A percentile compares a stretch with the other conserved stretches of the same genome.
Evolutionary conservation across 805 yeast genomes (phyloP).

Genomic region (Wickerhamomyces rabaulensis): DNA sequence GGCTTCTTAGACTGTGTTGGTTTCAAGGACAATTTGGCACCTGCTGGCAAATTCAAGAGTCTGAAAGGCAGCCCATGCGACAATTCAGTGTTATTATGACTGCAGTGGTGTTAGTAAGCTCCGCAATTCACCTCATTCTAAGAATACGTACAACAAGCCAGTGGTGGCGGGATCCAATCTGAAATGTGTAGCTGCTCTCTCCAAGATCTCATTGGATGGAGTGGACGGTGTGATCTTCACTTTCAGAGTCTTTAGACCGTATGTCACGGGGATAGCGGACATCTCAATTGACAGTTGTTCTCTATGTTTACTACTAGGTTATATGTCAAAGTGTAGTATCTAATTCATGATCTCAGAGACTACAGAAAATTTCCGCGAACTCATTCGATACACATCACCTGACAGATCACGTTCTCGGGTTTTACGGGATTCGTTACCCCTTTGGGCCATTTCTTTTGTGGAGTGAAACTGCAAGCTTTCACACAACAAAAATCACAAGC

Average conservation of each 20-base stretch:
- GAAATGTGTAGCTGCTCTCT: constrained; percentile 32
- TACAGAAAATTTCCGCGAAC: neutral
- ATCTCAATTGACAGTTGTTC: constrained; percentile 16
- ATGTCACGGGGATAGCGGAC: constrained; percentile 32
- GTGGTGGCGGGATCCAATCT: constrained; percentile 23
- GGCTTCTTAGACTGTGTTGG: constrained; percentile 2
- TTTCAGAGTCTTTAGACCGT: constrained; percentile 30
- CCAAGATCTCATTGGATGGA: constrained; percentile 31
- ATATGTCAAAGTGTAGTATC: too few relatives aligned
- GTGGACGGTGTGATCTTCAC: constrained; percentile 31
- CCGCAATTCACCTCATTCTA: neutral
- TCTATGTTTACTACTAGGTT: too few relatives aligned
- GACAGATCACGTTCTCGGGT: neutral
- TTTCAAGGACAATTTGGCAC: constrained; percentile 34
- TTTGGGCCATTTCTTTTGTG: too few relatives aligned
- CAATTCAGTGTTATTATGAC: constrained; percentile 29
- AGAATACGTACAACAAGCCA: constrained; percentile 21
- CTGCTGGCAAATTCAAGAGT: constrained; percentile 37
- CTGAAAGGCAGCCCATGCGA: constrained; percentile 39
- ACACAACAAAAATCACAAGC: too few relatives aligned
- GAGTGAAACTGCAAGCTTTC: too few relatives aligned
- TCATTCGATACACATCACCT: neutral
- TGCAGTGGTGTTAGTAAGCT: neutral
- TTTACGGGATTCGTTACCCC: too few relatives aligned
- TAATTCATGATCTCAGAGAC: too few relatives aligned